Evolutionary conservation across 352 stramenopile species (phyloP), one percentile per base, ranked within the genome.

Genomic region (Globisporangium cystogenes): DNA sequence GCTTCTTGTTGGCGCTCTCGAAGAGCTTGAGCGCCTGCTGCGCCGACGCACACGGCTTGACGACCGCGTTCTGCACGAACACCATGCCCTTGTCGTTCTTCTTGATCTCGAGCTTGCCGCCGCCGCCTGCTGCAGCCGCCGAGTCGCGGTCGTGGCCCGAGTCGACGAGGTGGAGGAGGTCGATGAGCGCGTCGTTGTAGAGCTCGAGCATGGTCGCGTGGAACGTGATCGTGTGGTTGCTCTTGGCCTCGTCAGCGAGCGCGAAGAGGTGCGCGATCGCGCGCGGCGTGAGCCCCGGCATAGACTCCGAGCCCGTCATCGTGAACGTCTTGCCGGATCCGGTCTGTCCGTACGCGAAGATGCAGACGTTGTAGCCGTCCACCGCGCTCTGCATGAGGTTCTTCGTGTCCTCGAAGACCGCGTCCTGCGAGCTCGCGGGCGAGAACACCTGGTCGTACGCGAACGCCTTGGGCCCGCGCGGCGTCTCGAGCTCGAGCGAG

Each of bases 311-410:
- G 14, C 80, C 91, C 0, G 86, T 96, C 92, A 98, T 98, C 11
- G 92, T 98, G 65, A 93, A 97, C 20, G 91, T 97, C 72, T 98
- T 98, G 14, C 91, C 91, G 7, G 75, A 93, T 27, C 91, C 91
- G 0, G 92, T 98, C 65, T 98, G 92, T 1, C 92, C 92, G 58
- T 98, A 98, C 5, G 91, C 92, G 55, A 98, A 98, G 59, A 98
- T 89, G 57, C 85, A 95, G n/a, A 94, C 86, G 50, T 96, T 96
- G 67, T 88, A 96, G 48, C 92, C 92, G 62, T 98, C 92, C 14
- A 97, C 45, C 21, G 85, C 86, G 20, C 75, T 93, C 62, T 96
- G 86, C 21, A 98, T 67, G 18, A 98, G 67, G 55, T 95, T 93
- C 56, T 92, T 95, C 15, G 85, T 96, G 68, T 98, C 92, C 50